Percentiles rank a stretch among this genome's conserved stretches.
Conservation (phyloP, 164 flowering plant genomes). For the Vitis cinerea region DNA sequence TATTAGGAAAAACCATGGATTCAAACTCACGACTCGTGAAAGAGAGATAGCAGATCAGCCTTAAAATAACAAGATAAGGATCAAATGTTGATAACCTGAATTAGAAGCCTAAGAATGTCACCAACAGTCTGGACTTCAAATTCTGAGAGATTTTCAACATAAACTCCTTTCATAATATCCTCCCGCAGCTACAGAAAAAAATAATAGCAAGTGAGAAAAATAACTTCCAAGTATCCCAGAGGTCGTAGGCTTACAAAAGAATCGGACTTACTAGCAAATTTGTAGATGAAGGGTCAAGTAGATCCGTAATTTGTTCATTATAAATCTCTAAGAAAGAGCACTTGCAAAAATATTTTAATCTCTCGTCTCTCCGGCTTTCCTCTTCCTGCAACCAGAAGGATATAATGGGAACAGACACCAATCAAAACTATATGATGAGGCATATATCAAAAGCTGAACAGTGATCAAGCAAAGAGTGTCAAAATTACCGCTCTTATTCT, state of each 20-base stretch:
- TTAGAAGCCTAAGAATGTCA: slow-evolving; percentile 76
- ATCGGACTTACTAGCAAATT: slow-evolving; percentile 72
- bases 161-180: slow-evolving; percentile 85
- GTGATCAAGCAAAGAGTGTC: not conserved
- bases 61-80: not conserved
- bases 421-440: not conserved
- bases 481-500: slow-evolving; percentile 84
- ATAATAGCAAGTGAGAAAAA: not conserved
- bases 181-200: slow-evolving; percentile 67
- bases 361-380: slow-evolving; percentile 84
- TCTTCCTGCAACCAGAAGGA: slow-evolving; percentile 68
- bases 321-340: slow-evolving; percentile 98
- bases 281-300: slow-evolving; percentile 87
- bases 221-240: slow-evolving; percentile 5
- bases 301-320: slow-evolving; percentile 97
- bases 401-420: slow-evolving; percentile 4
- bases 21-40: not conserved
- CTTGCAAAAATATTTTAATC: slow-evolving; percentile 75
- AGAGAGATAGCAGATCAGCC: not conserved
- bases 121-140: slow-evolving; percentile 80
- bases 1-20: slow-evolving; percentile 25
- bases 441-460: slow-evolving; percentile 3
- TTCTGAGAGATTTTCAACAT: slow-evolving; percentile 95
- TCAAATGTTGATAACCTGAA: slow-evolving; percentile 49
- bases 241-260: not conserved